These are phyloP conservation scores for Neurospora sp. DNA, from an alignment of 495 filamentous ascomycete species.

Conservation along the genomic window DNA sequence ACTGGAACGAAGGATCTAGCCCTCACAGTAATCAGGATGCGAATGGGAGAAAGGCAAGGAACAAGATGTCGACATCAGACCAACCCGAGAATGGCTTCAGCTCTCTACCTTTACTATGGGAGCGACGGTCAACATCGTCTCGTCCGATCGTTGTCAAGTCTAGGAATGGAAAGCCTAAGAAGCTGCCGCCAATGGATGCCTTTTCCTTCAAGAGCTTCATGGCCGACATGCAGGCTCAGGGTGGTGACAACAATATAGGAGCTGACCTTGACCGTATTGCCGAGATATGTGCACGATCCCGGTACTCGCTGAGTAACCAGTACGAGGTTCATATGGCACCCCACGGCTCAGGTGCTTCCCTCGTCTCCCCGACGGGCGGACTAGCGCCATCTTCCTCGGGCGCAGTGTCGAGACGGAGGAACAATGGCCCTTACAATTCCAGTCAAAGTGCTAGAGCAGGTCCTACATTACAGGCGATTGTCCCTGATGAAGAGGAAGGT, in stretches of 20 bases:
- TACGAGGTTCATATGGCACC: conserved; percentile 50
- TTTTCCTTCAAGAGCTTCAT: conserved; percentile 50
- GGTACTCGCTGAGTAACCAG: conserved; percentile 46
- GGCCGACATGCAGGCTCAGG: conserved; percentile 32
- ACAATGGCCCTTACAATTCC: neutral
- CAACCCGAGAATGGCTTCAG: conserved; percentile 17
- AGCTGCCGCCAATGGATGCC: conserved; percentile 43
- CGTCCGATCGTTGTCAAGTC: conserved; percentile 13
- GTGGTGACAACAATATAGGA: conserved; percentile 23
- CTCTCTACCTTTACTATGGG: conserved; percentile 11
- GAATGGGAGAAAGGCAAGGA: neutral
- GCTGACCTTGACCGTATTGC: conserved; percentile 47
- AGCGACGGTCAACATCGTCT: conserved; percentile 9
- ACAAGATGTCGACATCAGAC: conserved; percentile 3
- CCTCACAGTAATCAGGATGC: neutral
- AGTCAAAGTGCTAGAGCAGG: conserved; percentile 13
- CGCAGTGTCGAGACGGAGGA: conserved; percentile 6
- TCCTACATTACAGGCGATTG: conserved; percentile 39
- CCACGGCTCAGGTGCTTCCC: conserved; percentile 37
- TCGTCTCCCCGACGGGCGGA: conserved; percentile 10
- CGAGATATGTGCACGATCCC: conserved; percentile 45
- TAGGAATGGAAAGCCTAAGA: conserved; percentile 7
- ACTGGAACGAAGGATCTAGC: neutral
- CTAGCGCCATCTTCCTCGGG: conserved; percentile 3
- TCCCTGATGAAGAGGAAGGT: conserved; percentile 36